Conservation (phyloP, 177 flowering plant genomes). For the Tripterygium wilfordii region DNA sequence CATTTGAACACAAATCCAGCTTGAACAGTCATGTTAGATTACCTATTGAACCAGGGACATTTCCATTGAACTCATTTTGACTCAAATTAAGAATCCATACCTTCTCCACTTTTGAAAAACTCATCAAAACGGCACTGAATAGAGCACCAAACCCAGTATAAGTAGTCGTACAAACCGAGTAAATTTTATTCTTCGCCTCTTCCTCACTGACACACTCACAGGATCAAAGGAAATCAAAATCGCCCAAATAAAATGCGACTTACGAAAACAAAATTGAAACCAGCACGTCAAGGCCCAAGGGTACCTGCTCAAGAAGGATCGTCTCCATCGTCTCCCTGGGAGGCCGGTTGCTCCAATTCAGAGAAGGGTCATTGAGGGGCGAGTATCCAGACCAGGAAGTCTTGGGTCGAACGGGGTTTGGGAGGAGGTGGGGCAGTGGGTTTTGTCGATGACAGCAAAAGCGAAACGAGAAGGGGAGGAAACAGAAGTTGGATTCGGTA, state of each 20-base stretch:
- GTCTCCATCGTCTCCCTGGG: no score
- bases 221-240: no score
- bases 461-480: no score
- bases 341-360: no score
- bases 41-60: slow-evolving; percentile 45
- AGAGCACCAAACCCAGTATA: no score
- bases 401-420: slow-evolving; percentile 83
- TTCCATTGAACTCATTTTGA: slow-evolving; percentile 40
- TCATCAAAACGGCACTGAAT: slow-evolving; percentile 23
- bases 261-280: no score
- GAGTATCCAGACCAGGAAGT: no score
- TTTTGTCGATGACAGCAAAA: slow-evolving; percentile 31
- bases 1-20: slow-evolving; percentile 63
- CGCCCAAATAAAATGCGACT: no score
- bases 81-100: slow-evolving; percentile 71
- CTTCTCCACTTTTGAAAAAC: slow-evolving; percentile 30
- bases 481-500: slow-evolving; percentile 9
- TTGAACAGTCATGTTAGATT: slow-evolving; percentile 38
- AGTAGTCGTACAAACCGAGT: no score
- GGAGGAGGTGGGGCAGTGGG: slow-evolving; percentile 60
- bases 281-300: no score
- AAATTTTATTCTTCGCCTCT: slow-evolving; percentile 21
- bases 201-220: slow-evolving; percentile 50
- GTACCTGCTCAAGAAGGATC: no score
- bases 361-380: no score